Evolutionary conservation across 129 eudicot genomes (phyloP).

Genomic region (Lonicera japonica): DNA sequence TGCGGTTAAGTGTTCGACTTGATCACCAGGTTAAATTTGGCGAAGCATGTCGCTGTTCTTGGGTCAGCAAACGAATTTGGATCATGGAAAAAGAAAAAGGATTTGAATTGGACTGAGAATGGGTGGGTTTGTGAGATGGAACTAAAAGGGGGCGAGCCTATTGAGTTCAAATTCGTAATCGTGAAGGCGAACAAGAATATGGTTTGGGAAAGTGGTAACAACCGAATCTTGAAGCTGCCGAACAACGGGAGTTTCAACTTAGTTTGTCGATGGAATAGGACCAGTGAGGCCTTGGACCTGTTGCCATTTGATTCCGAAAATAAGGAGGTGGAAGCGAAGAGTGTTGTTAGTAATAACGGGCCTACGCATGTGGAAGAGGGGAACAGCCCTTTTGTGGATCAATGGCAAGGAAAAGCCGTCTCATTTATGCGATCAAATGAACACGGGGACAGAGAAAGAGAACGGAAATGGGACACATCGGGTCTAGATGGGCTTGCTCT

Average conservation of each 20-base stretch:
- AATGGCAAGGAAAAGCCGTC: constrained; percentile 81
- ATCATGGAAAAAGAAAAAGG: constrained; percentile 63
- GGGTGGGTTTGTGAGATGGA: constrained; percentile 75
- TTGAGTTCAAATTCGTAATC: constrained; percentile 69
- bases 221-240: constrained; percentile 62
- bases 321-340: constrained; percentile 30
- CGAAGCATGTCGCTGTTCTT: constrained; percentile 66
- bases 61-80: constrained; percentile 83
- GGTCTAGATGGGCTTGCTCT: constrained; percentile 73
- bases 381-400: constrained; percentile 78
- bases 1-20: constrained; percentile 50
- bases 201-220: constrained; percentile 82
- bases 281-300: constrained; percentile 47
- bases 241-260: constrained; percentile 50
- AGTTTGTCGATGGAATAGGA: constrained; percentile 68
- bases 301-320: constrained; percentile 37
- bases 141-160: constrained; percentile 32
- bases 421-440: constrained; percentile 84
- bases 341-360: constrained; percentile 30
- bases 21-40: constrained; percentile 87
- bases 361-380: constrained; percentile 28
- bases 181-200: constrained; percentile 43
- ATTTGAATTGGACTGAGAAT: constrained; percentile 58
- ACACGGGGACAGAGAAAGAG: constrained; percentile 35
- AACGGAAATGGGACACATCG: constrained; percentile 70